Evolutionary conservation across 805 yeast genomes (phyloP), one percentile per base, ranked within the genome.

Genomic region (Ogataea methylovora): DNA sequence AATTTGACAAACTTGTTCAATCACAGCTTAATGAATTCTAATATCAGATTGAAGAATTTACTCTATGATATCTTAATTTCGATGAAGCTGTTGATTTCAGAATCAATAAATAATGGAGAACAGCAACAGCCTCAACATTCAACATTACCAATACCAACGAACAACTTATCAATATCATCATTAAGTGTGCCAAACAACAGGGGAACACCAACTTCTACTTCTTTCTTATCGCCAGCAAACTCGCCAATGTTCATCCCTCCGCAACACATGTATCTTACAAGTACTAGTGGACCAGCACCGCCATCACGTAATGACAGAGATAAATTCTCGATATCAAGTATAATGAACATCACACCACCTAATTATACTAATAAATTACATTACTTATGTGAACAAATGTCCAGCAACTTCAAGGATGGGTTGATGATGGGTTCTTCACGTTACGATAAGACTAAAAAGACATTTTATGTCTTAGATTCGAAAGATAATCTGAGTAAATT

Each of bases 1-100:
- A 68, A 67, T 38, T 52, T 77, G 46, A 63, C 70, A 9, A 56
- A 58, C 9, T 43, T 79, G 12, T 59, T 74, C 38, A 61, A 67
- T 29, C 62, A 73, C 9, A 48, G 58, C 4, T 58, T 66, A 21
- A 59, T 77, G 45, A 51, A 61, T 30, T 46, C 56, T 24, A 61
- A 71, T 41, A 69, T 67, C 18, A 76, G 71, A 41, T 49, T 78
- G 33, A 67, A 68, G 41, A 76, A 77, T 33, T 52, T 78, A 41
- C 55, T 78, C 1, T 76, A 77, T 48, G 85, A 79, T 47, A 64
- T 77, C 36, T 54, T 79, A 24, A 54, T 76, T 8, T 67, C 81
- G 1, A 57, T 76, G 46, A 77, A 76, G 48, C 40, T 51, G 14
- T 45, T 49, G 24, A 52, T 60, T 4, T 52, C 63, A 1, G 65